Evolutionary conservation across 805 yeast genomes (phyloP), one percentile per base, ranked within the genome.

Genomic region (Yarrowia sp.): DNA sequence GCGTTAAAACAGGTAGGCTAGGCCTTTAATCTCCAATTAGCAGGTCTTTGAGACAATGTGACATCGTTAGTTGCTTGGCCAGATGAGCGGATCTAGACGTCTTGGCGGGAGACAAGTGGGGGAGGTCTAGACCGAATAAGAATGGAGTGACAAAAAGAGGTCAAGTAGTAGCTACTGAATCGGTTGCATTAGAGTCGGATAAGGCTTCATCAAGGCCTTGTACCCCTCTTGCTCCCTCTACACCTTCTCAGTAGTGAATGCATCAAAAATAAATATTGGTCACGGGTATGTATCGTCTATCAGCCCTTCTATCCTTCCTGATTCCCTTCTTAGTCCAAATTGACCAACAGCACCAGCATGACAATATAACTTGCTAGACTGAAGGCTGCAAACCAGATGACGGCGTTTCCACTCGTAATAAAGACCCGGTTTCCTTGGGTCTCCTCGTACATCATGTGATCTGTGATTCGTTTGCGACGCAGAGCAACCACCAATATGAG

Each of bases 401-500:
- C 66, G 9, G 55, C 66, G 19, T 61, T 61, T 3, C 66, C 66
- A 46, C 66, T 61, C 38, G 66, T 61, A 30, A 61, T 61, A 3
- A 61, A 61, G 5, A 47, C 30, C 13, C 66, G 34, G n/a, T 61
- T 61, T 7, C 66, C 66, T 0, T 44, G 38, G 13, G 42, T 61
- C 46, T 46, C 66, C 38, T 61, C 66, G 30, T 61, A 38, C 66
- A 61, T 61, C 66, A 61, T 61, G 10, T 47, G 53, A n/a, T 61
- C 55, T 14, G 53, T 46, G 17, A 61, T 46, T 6, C 55, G 43
- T 8, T 46, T 46, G 20, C 66, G 43, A 7, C 67, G 47, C 14
- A 42, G 40, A 1, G 85, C 79, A 12, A 84, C 76, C 0, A 77
- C 40, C 36, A 84, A 78, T 6, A 84, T 74, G 69, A 83, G 53